Base-by-base conservation (phyloP, 345 rosid genomes). In the Sapria himalayana region DNA sequence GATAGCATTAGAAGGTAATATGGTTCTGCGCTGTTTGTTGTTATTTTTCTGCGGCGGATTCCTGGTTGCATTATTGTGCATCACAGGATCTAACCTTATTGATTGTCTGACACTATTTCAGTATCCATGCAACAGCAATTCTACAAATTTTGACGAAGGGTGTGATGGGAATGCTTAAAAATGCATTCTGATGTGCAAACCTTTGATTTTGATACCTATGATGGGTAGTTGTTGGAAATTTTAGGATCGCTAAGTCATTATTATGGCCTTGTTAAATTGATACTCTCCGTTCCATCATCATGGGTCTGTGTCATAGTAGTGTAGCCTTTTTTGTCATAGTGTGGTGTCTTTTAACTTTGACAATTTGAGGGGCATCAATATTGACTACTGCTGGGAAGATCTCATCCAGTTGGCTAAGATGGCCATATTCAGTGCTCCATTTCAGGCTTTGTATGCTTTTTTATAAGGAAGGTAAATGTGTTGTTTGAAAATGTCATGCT, bases 321-420 rank as follows among this genome's bases (percentile, higher is more conserved):
- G 16, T 67, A 65, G 71, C 68, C 41, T 24, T 52, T 46, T 50
- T 49, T 55, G 43, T 48, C n/a, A n/a, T n/a, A 48, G 45, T 52
- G 46, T 71, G 54, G 57, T 48, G 59, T 19, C 61, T 57, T 66
- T 74, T 58, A 62, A 63, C 63, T 63, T 60, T 65, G 61, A 82
- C 73, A 67, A 51, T 64, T 56, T 51, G 93, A 62, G 68, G 72
- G 70, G 68, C 71, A 62, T 76, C 91, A 66, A 70, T 76, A 63
- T 69, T 78, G 82, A 73, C 59, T 77, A 79, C 93, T 71, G 84
- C 86, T 67, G 77, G 72, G 92, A 89, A 82, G 93, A 73, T 67
- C 73, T 74, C 79, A 38, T 60, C 80, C 75, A 60, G 71, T 71
- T 78, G 70, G 74, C 82, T 74, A 68, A 76, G 84, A 76, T 81